phyloP scores from a whole-genome alignment of 2,329 filamentous ascomycete genomes.

The Phaeosphaeria sp. region DNA sequence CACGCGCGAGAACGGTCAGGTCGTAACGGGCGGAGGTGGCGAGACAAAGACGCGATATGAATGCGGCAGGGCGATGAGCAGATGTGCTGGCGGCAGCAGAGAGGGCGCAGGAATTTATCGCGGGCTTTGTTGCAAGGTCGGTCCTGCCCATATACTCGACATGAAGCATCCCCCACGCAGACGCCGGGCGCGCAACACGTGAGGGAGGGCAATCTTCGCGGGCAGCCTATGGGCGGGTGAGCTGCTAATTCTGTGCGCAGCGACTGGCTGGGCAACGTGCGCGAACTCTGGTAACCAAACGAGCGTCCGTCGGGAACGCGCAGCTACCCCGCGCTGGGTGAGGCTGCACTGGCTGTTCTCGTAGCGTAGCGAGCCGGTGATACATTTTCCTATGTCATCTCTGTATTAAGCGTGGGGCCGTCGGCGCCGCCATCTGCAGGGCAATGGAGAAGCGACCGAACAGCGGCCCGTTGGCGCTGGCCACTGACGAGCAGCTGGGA shows the following conservation, averaged over 20 bases:
- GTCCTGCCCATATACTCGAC: slow-evolving; percentile 1
- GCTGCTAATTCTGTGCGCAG: slow-evolving; percentile 11
- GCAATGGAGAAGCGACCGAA: slow-evolving; percentile 1
- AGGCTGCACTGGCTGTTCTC: not conserved
- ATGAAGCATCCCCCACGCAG: slow-evolving; percentile 3
- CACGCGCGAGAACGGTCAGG: slow-evolving; percentile 1
- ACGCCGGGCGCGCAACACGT: slow-evolving; percentile 1
- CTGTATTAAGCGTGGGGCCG: slow-evolving; percentile 4
- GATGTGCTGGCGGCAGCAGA: not conserved
- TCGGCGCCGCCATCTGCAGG: not conserved
- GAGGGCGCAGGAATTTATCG: not conserved
- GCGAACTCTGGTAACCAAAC: slow-evolving; percentile 2
- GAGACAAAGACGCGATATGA: not conserved
- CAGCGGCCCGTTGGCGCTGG: slow-evolving; percentile 4
- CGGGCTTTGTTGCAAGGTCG: not conserved
- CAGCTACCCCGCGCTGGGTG: slow-evolving; percentile 1
- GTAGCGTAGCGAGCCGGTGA: not conserved
- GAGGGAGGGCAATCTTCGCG: not conserved
- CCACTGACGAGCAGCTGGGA: not conserved
- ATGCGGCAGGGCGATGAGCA: not conserved
- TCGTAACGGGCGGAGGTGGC: slow-evolving; percentile 1
- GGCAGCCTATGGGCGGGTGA: slow-evolving; percentile 22
- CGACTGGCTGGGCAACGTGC: slow-evolving; percentile 14
- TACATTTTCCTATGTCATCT: slow-evolving; percentile 2
- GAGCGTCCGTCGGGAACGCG: not conserved